Base-by-base conservation (phyloP, 176 grass and related monocot genomes). In the Saccharum officinarum region DNA sequence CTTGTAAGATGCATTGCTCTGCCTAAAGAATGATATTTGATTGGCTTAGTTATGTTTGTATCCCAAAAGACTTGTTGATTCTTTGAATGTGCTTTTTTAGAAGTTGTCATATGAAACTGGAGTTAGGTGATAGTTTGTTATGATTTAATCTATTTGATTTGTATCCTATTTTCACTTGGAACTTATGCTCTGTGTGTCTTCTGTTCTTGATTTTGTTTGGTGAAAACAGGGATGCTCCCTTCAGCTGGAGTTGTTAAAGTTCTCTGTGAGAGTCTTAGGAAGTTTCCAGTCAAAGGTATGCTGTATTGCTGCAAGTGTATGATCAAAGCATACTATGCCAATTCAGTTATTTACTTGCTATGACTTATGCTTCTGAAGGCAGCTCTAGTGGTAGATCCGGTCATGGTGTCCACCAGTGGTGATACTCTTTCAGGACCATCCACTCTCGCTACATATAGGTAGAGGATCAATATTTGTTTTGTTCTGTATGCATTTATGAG, bases 331-430 rank as follows among this genome's bases (percentile, higher is more conserved):
- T 80, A 69, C 15, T 78, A 15, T 76, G 25, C 42, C 3, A 82
- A 15, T n/a, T 86, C 74, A 87, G 30, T 70, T 83, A 28, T 73
- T 80, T 87, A 72, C 69, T 73, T 50, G 26, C 15, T 78, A 69
- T 75, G 54, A 89, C 86, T 79, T 86, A 3, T 67, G 55, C 20
- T 86, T 92, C 84, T 76, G 65, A 93, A 95, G 85, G 85, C 96
- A 95, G 96, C 96, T 94, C 87, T 98, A 91, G 93, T 98, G 73
- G 96, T 98, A 67, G 96, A 98, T 95, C 96, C 96, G 46, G 93
- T 98, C 84, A 89, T 98, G 96, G 91, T 98, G 59, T 95, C 96
- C 81, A 98, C 96, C 59, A 95, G 93, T 45, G 96, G 96, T 57
- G 86, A 98, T 85, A 73, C 64, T 54, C 96, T 98, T 86, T 92